Base-by-base conservation (phyloP, 768 basidiomycete genomes). In the Clathrus columnatus region DNA sequence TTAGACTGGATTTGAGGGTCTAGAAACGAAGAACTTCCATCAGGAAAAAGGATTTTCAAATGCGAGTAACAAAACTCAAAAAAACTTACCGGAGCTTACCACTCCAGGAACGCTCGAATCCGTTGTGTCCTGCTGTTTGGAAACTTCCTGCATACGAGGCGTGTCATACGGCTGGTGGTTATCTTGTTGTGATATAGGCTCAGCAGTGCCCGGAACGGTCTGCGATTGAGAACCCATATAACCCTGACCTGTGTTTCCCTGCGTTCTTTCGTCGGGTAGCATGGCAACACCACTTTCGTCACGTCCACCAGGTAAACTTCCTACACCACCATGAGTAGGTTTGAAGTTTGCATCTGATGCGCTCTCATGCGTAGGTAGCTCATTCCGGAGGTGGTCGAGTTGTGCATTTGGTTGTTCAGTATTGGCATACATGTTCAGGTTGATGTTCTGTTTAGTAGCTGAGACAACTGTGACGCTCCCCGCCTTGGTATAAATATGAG, bases 341-440 rank as follows among this genome's bases (percentile, higher is more conserved):
- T n/a, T 43, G n/a, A 41, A 53, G n/a, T 36, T n/a, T 16, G 29
- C n/a, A 14, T n/a, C 36, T 14, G 7, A 36, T n/a, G 10, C 36
- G 7, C 26, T 7, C 1, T 53, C 51, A 7, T 45, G 51, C 10
- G 20, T 53, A 5, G 51, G 42, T n/a, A 43, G 18, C 2, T 47
- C 46, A 20, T 23, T 14, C 2, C 46, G 46, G 16, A 47, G 26
- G 11, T 14, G 21, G 7, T 47, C 23, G 23, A 43, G 23, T 16
- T 73, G 69, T 51, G 81, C 77, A 14, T 79, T 74, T 2, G 79
- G 81, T 1, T 78, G 64, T 44, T 71, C 67, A 3, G 77, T 32
- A 36, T 36, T 36, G 36, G 10, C 11, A 36, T 4, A 36, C 36
- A 36, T 36, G 2, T 8, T 36, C n/a, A 16, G 7, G 7, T 32